phyloP scores from a whole-genome alignment of 768 basidiomycete species.

The Leccinum fibrillosum region DNA sequence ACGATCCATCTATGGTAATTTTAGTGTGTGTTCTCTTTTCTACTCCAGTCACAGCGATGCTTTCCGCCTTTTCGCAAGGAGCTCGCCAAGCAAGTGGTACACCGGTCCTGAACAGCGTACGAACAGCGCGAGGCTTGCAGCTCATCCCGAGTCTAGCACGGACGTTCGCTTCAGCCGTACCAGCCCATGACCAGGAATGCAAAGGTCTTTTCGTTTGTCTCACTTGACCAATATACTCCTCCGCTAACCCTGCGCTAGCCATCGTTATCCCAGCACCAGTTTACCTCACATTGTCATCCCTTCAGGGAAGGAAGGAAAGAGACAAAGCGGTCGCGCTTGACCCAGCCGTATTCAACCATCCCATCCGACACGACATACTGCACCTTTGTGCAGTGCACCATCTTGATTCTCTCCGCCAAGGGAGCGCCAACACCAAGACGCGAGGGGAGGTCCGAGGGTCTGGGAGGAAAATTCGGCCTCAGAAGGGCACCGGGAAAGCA shows the following conservation, averaged over 20 bases:
- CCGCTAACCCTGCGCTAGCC: slow-evolving; percentile 28
- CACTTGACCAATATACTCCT: neutral
- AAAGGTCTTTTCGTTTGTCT: slow-evolving; percentile 16
- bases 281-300: slow-evolving; percentile 58
- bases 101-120: neutral
- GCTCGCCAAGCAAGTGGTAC: slow-evolving; percentile 11
- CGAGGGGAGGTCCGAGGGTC: slow-evolving; percentile 89
- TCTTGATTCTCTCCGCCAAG: slow-evolving; percentile 86
- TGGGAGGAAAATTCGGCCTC: slow-evolving; percentile 82
- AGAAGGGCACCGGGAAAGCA: slow-evolving; percentile 90
- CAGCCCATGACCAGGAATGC: slow-evolving; percentile 3
- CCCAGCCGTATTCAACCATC: slow-evolving; percentile 82
- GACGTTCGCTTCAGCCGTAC: slow-evolving; percentile 10
- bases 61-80: slow-evolving; percentile 15
- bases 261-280: slow-evolving; percentile 44
- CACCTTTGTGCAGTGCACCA: slow-evolving; percentile 90
- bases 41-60: slow-evolving; percentile 9
- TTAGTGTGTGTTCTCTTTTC: neutral
- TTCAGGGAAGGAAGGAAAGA: slow-evolving; percentile 41
- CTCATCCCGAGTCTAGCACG: slow-evolving; percentile 3
- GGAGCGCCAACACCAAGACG: slow-evolving; percentile 88
- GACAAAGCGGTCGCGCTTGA: slow-evolving; percentile 61
- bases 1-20: slow-evolving; percentile 24
- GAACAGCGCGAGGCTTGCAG: neutral
- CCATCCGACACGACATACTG: slow-evolving; percentile 87